These are phyloP conservation scores for Talaromyces sp. DNA, from an alignment of 2,329 filamentous ascomycete genomes.

Conservation along the genomic window DNA sequence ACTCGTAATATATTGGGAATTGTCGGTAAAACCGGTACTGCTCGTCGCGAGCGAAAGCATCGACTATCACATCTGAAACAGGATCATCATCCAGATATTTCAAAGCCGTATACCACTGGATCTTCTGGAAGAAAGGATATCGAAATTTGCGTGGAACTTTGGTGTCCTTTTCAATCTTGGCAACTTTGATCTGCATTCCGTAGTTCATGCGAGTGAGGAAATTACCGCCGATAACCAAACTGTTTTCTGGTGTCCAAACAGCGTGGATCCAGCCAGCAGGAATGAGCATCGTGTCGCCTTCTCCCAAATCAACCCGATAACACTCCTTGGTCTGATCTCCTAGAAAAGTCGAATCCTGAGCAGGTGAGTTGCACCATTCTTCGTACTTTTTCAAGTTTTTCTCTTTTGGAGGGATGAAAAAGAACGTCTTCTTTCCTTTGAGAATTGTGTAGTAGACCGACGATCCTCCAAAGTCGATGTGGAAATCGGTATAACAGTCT, in stretches of 20 bases:
- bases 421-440: conserved; percentile 65
- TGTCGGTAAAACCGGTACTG: conserved; percentile 50
- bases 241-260: conserved; percentile 66
- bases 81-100: conserved; percentile 62
- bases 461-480: conserved; percentile 67
- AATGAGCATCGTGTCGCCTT: conserved; percentile 67
- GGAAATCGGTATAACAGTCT: conserved; percentile 68
- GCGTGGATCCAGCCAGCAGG: conserved; percentile 69
- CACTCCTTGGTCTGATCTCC: conserved; percentile 62
- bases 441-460: conserved; percentile 68
- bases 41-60: conserved; percentile 53
- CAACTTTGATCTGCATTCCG: conserved; percentile 61
- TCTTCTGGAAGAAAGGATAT: conserved; percentile 65
- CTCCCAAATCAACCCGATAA: conserved; percentile 61
- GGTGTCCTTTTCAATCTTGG: conserved; percentile 63
- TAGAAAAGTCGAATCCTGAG: conserved; percentile 63
- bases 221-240: conserved; percentile 66
- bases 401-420: conserved; percentile 66
- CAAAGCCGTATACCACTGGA: conserved; percentile 64
- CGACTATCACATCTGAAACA: conserved; percentile 53
- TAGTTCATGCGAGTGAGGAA: conserved; percentile 64
- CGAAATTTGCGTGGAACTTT: conserved; percentile 62
- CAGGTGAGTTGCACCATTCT: conserved; percentile 64
- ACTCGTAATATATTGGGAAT: conserved; percentile 56
- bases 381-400: conserved; percentile 67